Base-by-base conservation (phyloP, 2,329 filamentous ascomycete genomes). In the Cercospora zeae-maydis region DNA sequence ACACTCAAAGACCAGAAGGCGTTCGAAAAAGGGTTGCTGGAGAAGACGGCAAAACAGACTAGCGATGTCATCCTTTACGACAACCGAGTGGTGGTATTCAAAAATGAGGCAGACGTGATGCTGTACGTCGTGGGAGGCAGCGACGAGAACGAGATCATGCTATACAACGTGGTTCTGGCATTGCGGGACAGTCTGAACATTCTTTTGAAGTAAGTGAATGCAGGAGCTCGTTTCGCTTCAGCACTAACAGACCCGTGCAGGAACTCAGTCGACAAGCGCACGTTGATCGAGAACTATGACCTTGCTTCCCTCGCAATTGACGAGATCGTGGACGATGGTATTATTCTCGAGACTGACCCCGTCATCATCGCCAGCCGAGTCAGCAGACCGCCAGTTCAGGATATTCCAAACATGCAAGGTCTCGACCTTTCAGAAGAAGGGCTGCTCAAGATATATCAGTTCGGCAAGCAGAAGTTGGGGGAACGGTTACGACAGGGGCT, bases 231-330 rank as follows among this genome's bases (percentile, higher is more conserved):
- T 51, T 9, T 5, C 21, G 6, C 42, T 24, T 34, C 24, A 19
- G 9, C 31, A 27, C 36, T 61, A 19, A 61, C 16, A 21, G 10
- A 71, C 73, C 39, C 71, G 60, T 45, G 16, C 62, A 96, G 92
- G 79, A 93, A 96, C 84, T 92, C 92, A 34, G 93, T 96, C 56
- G 95, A 99, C 82, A 97, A 97, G 84, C 89, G 95, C 70, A 98
- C 95, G 62, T 92, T 98, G 69, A 89, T 98, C 74, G 95, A 99
- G 80, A 98, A 98, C 84, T 99, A 98, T 82, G 95, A 98, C 78
- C 85, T 98, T 21, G 91, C 97, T 66, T 90, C 92, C 13, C 86
- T 99, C 59, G 91, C 93, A 49, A 91, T 99, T 68, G 95, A 99
- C 78, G 95, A 99, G 78, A 93, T 96, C 66, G 86, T 96, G 59